Base-by-base conservation (phyloP, 2,329 filamentous ascomycete species). In the Cordyceps militaris region DNA sequence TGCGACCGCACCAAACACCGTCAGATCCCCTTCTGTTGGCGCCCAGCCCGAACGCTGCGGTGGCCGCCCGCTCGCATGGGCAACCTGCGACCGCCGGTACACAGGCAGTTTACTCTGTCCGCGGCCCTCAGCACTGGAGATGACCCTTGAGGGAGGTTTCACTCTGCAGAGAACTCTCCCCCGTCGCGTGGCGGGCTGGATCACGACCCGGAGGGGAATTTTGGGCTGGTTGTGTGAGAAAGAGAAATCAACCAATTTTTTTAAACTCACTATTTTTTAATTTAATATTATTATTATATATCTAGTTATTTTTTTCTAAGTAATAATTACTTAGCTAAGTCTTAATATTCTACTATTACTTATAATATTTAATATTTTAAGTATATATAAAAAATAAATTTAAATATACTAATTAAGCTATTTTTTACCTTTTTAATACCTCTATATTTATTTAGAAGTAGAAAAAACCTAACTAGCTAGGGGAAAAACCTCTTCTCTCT, bases 91-190 rank as follows among this genome's bases (percentile, higher is more conserved):
- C 79, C 16, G 72, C 76, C 78, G 83, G 78, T 57, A 53, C 46
- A 59, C 47, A 51, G 48, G 52, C 30, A 32, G 34, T 19, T 23
- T 48, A 13, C 16, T n/a, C 68, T 74, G 70, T 71, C 73, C 69
- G 75, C 71, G 73, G 73, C 77, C 82, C 73, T 86, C 81, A 85
- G 84, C 80, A 83, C 81, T 85, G 84, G 80, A 82, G 81, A 82
- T 76, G 67, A 87, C 70, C 66, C 83, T 86, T 83, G 78, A 87
- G 84, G 79, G 83, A 85, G 84, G 84, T 59, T 74, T 86, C 81
- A 87, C 84, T 85, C 82, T 84, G 83, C 84, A 87, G 81, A 86
- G 83, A 71, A 71, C 76, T 84, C 79, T 83, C 81, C 83, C 82
- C 83, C 84, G 81, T 85, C 79, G 79, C 78, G 78, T 86, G 83